Evolutionary conservation across 2,329 filamentous ascomycete species (phyloP).

Genomic region (Tolypocladium cylindrosporum): DNA sequence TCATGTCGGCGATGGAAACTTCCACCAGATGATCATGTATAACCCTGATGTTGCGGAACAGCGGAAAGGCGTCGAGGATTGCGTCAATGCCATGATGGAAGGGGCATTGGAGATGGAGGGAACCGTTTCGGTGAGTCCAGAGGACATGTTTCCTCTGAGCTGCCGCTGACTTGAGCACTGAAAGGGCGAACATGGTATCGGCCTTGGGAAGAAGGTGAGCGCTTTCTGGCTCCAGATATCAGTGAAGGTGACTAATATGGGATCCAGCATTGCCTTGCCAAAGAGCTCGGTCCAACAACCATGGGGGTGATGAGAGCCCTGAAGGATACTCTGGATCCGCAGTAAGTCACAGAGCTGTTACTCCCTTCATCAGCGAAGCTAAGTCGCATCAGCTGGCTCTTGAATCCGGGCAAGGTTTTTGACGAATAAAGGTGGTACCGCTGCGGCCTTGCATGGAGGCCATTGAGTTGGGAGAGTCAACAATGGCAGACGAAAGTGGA

Average conservation of each 20-base stretch:
- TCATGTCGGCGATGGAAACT: slow-evolving; percentile 67
- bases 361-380: background rate
- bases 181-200: slow-evolving; percentile 58
- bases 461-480: background rate
- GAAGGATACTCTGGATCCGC: slow-evolving; percentile 53
- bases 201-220: slow-evolving; percentile 54
- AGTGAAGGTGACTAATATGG: background rate
- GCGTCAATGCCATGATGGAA: slow-evolving; percentile 62
- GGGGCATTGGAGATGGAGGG: slow-evolving; percentile 61
- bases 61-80: slow-evolving; percentile 40
- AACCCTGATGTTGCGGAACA: slow-evolving; percentile 44
- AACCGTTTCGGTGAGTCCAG: slow-evolving; percentile 51
- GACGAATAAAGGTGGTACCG: slow-evolving; percentile 23
- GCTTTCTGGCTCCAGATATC: background rate
- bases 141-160: background rate
- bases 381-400: slow-evolving; percentile 38
- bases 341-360: slow-evolving; percentile 10
- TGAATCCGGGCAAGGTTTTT: slow-evolving; percentile 64
- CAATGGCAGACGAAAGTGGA: background rate
- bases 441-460: background rate
- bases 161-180: background rate
- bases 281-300: slow-evolving; percentile 53
- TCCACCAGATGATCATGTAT: slow-evolving; percentile 44
- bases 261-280: slow-evolving; percentile 37
- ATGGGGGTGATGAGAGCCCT: slow-evolving; percentile 58